Conservation (phyloP, 179 eudicot species). For the Monotropa hypopitys region DNA sequence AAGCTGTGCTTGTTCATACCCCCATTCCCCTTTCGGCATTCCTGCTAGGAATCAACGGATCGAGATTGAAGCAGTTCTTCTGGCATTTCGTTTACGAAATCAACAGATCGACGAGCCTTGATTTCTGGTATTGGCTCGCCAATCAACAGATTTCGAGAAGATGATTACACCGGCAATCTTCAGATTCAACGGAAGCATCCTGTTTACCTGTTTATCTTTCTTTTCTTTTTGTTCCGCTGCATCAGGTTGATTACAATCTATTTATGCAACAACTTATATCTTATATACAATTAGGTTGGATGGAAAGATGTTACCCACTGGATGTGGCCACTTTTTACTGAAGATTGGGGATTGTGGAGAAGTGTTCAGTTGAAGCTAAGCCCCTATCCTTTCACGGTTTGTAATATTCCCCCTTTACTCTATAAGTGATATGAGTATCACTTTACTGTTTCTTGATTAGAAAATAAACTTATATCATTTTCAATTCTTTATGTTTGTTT, state of each 20-base stretch:
- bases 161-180: too few species aligned
- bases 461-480: neutral
- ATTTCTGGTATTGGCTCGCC: too few species aligned
- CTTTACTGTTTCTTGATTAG: neutral
- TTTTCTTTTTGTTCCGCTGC: too few species aligned
- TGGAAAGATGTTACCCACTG: constrained; percentile 91
- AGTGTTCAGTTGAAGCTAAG: constrained; percentile 61
- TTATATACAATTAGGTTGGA: constrained; percentile 27
- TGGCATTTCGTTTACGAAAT: too few species aligned
- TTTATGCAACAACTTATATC: constrained; percentile 5
- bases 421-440: neutral
- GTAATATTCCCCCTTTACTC: constrained; percentile 4
- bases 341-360: constrained; percentile 93
- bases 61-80: too few species aligned
- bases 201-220: too few species aligned
- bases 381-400: constrained; percentile 66
- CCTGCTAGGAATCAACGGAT: too few species aligned
- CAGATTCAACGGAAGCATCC: too few species aligned
- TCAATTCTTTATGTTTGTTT: neutral
- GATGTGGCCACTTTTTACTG: constrained; percentile 98
- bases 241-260: neutral
- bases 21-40: too few species aligned
- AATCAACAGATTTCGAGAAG: too few species aligned
- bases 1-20: too few species aligned
- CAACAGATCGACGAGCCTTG: too few species aligned